Evolutionary conservation across 2,329 filamentous ascomycete genomes (phyloP).

Genomic region (Aaosphaeria arxii): DNA sequence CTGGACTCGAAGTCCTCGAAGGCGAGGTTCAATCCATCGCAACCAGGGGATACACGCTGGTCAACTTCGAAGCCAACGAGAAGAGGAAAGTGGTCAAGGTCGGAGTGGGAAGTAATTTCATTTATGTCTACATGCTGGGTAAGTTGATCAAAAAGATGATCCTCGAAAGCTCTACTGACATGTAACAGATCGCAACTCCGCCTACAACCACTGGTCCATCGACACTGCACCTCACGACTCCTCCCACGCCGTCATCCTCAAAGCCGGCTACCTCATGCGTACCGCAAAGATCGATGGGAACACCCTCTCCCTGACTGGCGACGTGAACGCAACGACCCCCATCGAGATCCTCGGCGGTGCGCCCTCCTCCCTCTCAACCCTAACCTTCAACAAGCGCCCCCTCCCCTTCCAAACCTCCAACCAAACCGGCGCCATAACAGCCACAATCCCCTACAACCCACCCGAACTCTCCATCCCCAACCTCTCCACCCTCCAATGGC

Average conservation of each 20-base stretch:
- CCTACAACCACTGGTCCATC: constrained; percentile 68
- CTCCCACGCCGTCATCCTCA: constrained; percentile 52
- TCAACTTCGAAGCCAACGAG: constrained; percentile 56
- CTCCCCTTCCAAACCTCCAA: constrained; percentile 34
- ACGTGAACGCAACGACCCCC: constrained; percentile 67
- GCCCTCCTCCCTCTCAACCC: constrained; percentile 48
- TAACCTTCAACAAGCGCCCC: constrained; percentile 60
- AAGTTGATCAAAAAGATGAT: constrained; percentile 23
- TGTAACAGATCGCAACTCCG: constrained; percentile 58
- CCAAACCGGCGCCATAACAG: constrained; percentile 49
- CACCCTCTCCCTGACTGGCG: constrained; percentile 63
- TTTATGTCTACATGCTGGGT: constrained; percentile 53
- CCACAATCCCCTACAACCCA: constrained; percentile 49
- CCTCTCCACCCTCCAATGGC: constrained; percentile 62
- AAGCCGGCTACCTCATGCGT: constrained; percentile 63
- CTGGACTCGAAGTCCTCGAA: constrained; percentile 37
- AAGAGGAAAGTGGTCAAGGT: constrained; percentile 53
- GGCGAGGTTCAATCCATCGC: constrained; percentile 39
- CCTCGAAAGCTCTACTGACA: constrained; percentile 1
- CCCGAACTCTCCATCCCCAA: constrained; percentile 56
- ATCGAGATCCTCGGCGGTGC: constrained; percentile 67
- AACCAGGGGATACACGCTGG: constrained; percentile 44
- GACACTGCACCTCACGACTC: constrained; percentile 40
- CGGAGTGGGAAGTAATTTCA: constrained; percentile 29
- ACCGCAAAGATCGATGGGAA: constrained; percentile 55